These are phyloP conservation scores for Wickerhamomyces xylosicus DNA, from an alignment of 805 yeast species.

Conservation along the genomic window DNA sequence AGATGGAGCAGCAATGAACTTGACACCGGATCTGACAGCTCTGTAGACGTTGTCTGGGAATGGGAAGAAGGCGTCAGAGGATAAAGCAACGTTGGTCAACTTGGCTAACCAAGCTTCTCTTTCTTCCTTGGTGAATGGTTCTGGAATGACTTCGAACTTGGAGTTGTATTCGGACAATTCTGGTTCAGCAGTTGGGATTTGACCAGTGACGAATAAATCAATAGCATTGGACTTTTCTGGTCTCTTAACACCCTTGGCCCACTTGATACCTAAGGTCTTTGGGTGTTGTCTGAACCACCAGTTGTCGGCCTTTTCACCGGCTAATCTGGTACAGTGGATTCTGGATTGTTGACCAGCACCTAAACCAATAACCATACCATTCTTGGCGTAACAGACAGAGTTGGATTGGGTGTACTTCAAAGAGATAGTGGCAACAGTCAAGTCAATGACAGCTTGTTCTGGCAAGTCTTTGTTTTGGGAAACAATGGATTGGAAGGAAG, in stretches of 20 bases:
- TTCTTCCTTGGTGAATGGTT: conserved; percentile 73
- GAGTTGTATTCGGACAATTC: conserved; percentile 88
- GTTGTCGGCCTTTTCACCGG: conserved; percentile 98
- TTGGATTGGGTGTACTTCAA: conserved; percentile 96
- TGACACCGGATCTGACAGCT: conserved; percentile 94
- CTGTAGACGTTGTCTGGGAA: conserved; percentile 99
- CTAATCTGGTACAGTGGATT: conserved; percentile 97
- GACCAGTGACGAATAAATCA: conserved; percentile 85
- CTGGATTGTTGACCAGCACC: conserved; percentile 99
- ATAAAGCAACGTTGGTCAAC: conserved; percentile 77
- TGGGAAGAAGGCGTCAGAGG: conserved; percentile 99
- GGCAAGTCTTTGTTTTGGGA: conserved; percentile 79
- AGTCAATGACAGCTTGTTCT: conserved; percentile 86
- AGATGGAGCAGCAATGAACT: conserved; percentile 91
- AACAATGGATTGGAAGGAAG: conserved; percentile 86
- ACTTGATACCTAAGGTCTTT: conserved; percentile 79
- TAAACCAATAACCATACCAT: conserved; percentile 98
- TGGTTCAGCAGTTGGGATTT: conserved; percentile 86
- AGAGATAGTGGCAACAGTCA: conserved; percentile 95
- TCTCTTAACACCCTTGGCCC: conserved; percentile 98
- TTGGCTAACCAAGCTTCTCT: conserved; percentile 79
- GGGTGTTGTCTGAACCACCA: conserved; percentile 99
- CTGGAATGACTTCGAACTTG: conserved; percentile 77
- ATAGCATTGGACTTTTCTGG: conserved; percentile 98
- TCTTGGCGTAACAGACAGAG: conserved; percentile 96